These are phyloP conservation scores for Chaetomidium leptoderma DNA, from an alignment of 495 filamentous ascomycete species.

Conservation along the genomic window DNA sequence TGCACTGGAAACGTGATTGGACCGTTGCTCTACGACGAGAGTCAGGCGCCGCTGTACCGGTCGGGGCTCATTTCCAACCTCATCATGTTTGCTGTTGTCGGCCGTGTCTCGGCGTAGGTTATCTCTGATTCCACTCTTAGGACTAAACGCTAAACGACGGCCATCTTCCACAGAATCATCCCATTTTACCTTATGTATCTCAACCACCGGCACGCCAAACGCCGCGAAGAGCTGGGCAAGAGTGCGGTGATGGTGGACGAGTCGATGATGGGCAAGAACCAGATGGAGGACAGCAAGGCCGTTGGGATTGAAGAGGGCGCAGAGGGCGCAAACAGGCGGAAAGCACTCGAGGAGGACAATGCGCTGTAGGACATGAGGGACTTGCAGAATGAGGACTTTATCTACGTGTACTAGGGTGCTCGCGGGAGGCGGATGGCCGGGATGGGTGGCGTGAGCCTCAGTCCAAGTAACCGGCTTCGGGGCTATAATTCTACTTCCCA, in stretches of 20 bases:
- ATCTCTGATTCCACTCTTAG: not conserved
- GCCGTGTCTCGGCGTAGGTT: slow-evolving; percentile 37
- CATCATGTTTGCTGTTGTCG: slow-evolving; percentile 39
- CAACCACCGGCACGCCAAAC: slow-evolving; percentile 45
- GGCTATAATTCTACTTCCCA: too few species aligned
- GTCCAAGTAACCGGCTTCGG: too few species aligned
- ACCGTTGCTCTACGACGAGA: slow-evolving; percentile 57
- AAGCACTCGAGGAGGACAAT: slow-evolving; percentile 42
- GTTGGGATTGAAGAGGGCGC: slow-evolving; percentile 48
- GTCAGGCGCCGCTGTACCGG: slow-evolving; percentile 55
- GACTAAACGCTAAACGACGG: not conserved
- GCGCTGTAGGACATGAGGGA: slow-evolving; percentile 52
- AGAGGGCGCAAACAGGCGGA: slow-evolving; percentile 26
- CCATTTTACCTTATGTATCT: slow-evolving; percentile 47
- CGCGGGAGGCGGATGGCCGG: not conserved
- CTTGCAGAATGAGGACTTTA: slow-evolving; percentile 55
- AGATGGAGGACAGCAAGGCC: slow-evolving; percentile 40
- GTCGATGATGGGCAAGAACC: slow-evolving; percentile 40
- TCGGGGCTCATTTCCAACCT: slow-evolving; percentile 53
- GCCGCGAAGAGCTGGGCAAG: slow-evolving; percentile 42
- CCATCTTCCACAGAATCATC: slow-evolving; percentile 23
- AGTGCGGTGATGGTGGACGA: slow-evolving; percentile 40
- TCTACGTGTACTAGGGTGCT: slow-evolving; percentile 50
- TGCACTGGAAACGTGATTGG: slow-evolving; percentile 59
- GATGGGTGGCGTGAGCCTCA: too few species aligned